phyloP scores from a whole-genome alignment of 2,329 filamentous ascomycete genomes.

The Colletotrichum salicis region DNA sequence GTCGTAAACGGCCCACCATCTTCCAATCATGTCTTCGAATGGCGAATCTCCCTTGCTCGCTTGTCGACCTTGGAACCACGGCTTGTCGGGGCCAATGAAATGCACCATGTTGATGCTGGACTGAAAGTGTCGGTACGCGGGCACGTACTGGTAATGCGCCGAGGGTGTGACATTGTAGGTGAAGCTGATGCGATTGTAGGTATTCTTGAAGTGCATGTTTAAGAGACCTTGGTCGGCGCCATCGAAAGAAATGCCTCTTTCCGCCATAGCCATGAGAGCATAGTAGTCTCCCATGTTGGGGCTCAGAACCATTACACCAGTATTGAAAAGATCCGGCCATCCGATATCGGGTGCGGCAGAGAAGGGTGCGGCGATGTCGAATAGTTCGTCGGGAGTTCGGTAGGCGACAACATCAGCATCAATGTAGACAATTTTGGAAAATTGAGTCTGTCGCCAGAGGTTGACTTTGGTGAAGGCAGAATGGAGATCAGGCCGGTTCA shows the following conservation, averaged over 20 bases:
- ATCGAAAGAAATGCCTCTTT: conserved; percentile 91
- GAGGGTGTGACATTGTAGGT: conserved; percentile 97
- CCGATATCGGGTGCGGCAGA: conserved; percentile 91
- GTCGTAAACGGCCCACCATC: conserved; percentile 97
- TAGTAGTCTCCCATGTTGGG: conserved; percentile 91
- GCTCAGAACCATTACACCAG: conserved; percentile 91
- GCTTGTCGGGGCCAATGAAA: conserved; percentile 93
- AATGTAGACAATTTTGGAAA: conserved; percentile 91
- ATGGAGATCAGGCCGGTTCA: conserved; percentile 90
- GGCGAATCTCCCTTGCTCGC: conserved; percentile 66
- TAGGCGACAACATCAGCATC: conserved; percentile 95
- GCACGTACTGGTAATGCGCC: conserved; percentile 96
- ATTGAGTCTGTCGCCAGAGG: conserved; percentile 91
- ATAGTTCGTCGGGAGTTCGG: conserved; percentile 91
- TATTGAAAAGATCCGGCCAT: conserved; percentile 98
- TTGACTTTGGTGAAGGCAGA: conserved; percentile 97
- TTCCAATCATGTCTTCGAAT: conserved; percentile 84
- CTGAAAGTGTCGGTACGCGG: conserved; percentile 93
- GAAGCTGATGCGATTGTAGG: conserved; percentile 90
- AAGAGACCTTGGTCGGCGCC: conserved; percentile 95
- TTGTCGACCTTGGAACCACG: conserved; percentile 78
- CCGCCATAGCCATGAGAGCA: conserved; percentile 83
- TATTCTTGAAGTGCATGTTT: conserved; percentile 90
- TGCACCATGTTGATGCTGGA: conserved; percentile 90
- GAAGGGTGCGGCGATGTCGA: conserved; percentile 70